A percentile compares a stretch with the other conserved stretches of the same genome.
Conservation (phyloP, 306 rosid species). For the Lathyrus aphaca region DNA sequence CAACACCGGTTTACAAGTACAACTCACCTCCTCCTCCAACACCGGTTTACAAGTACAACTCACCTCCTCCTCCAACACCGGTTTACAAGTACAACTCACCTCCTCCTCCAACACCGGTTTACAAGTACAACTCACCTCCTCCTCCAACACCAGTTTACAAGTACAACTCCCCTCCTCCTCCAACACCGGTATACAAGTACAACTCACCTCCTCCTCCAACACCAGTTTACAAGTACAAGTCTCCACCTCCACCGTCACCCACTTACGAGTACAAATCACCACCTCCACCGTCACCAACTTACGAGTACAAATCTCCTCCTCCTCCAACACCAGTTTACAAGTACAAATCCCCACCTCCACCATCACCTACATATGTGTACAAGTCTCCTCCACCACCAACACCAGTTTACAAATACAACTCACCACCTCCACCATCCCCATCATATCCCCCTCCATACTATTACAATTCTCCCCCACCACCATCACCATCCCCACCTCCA, state of each 20-base stretch:
- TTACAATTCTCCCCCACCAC: conserved; percentile 54
- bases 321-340: conserved; percentile 37
- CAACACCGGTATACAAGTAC: conserved; percentile 6
- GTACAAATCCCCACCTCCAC: conserved; percentile 48
- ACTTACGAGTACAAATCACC: background rate
- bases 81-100: background rate
- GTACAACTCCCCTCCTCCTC: conserved; percentile 33
- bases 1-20: conserved; percentile 28
- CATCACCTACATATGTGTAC: conserved; percentile 45
- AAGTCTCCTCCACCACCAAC: conserved; percentile 43
- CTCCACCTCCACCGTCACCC: conserved; percentile 19
- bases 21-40: conserved; percentile 45
- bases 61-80: conserved; percentile 30
- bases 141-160: conserved; percentile 34
- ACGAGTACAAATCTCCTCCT: conserved; percentile 28
- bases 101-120: conserved; percentile 27
- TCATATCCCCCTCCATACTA: conserved; percentile 45
- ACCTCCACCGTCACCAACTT: conserved; percentile 29
- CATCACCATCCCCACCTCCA: conserved; percentile 39
- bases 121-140: conserved; percentile 48
- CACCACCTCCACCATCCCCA: conserved; percentile 46
- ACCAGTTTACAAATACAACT: conserved; percentile 39
- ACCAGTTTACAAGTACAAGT: background rate
- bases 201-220: conserved; percentile 32
- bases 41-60: conserved; percentile 37